Base-by-base conservation (phyloP, 805 yeast genomes). In the Yarrowia sp. region DNA sequence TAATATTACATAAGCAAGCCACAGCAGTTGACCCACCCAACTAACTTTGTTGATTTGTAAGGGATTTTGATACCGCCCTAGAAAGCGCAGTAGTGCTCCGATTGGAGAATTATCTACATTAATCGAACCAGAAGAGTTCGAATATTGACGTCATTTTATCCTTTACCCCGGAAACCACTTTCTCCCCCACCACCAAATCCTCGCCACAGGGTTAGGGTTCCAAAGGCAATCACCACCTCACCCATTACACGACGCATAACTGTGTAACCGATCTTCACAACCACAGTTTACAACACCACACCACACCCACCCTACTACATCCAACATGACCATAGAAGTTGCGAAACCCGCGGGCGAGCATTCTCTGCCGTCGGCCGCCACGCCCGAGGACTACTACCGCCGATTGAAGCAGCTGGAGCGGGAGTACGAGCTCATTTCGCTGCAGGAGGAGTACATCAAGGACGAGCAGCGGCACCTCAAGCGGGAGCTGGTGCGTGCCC, bases 381-480 rank as follows among this genome's bases (percentile, higher is more conserved):
- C 65, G 22, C 65, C 65, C 52, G 67, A 63, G 22, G 98, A 95
- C 77, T 89, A 89, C 46, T 95, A 95, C 80, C 81, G 91, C 73
- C 89, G 85, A 73, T 83, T 94, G 74, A 96, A 95, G 84, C 90
- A 87, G 77, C 84, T 95, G 72, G 97, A 96, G 77, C 92, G 93
- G 73, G 97, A 94, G 77, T 84, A 91, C 75, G 97, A 94, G 74
- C 82, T 95, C 65, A 81, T 95, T 71, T 81, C 85, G 70, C 83
- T 95, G 72, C 99, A 95, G 79, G 99, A 95, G 78, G 98, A 93
- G 70, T 96, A 94, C 79, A 92, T 95, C 77, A 95, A 96, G 77
- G 99, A 95, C 78, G 99, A 95, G 79, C 98, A 93, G 77, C 95
- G 97, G 76, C 97, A 94, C 80, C 84, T 95, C 78, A 93, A 92